These are phyloP conservation scores for Pseudocercospora musae DNA, from an alignment of 2,329 filamentous ascomycete genomes.

Conservation along the genomic window DNA sequence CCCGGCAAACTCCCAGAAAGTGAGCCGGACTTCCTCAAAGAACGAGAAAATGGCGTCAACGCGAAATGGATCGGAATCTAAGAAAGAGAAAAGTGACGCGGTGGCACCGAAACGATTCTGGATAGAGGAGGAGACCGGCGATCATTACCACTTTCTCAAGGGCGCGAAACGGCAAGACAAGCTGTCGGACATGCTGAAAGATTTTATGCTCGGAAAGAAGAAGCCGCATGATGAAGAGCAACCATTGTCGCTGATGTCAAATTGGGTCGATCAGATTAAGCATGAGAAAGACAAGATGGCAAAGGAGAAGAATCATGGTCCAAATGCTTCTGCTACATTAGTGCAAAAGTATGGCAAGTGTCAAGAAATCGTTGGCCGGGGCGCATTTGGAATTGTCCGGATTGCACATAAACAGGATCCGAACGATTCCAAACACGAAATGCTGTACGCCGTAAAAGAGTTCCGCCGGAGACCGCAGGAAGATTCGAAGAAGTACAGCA, in stretches of 20 bases:
- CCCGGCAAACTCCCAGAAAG: conserved; percentile 21
- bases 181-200: conserved; percentile 84
- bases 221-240: conserved; percentile 70
- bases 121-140: conserved; percentile 56
- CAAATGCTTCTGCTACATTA: conserved; percentile 71
- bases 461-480: conserved; percentile 93
- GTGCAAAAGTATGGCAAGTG: conserved; percentile 98
- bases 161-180: conserved; percentile 92
- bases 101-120: conserved; percentile 51
- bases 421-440: conserved; percentile 71
- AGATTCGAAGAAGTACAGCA: conserved; percentile 96
- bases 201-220: conserved; percentile 76
- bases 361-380: conserved; percentile 92
- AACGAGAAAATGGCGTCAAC: conserved; percentile 26
- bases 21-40: conserved; percentile 32
- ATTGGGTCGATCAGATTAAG: conserved; percentile 91
- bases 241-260: conserved; percentile 88
- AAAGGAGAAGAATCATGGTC: conserved; percentile 71
- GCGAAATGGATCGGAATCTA: conserved; percentile 33
- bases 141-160: conserved; percentile 84
- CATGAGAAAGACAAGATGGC: conserved; percentile 76
- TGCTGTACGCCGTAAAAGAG: conserved; percentile 96
- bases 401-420: conserved; percentile 95
- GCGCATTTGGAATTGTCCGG: conserved; percentile 93
- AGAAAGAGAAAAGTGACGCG: conserved; percentile 30